Evolutionary conservation across 1,284 basidiomycete genomes (phyloP).

Genomic region (Omphalotus olearius): DNA sequence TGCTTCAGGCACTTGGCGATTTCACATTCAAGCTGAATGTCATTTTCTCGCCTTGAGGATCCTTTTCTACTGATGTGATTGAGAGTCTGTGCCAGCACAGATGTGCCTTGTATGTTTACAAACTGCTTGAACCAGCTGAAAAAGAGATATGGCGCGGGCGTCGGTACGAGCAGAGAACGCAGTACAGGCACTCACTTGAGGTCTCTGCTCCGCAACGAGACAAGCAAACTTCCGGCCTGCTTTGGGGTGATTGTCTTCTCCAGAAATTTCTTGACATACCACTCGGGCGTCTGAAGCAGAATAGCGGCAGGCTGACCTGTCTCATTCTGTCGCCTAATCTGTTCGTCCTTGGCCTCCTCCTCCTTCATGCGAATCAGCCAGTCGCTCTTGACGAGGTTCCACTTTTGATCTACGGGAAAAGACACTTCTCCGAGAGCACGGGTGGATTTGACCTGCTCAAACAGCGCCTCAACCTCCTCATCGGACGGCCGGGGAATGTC

Average conservation of each 20-base stretch:
- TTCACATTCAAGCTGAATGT: constrained; percentile 82
- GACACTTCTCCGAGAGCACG: constrained; percentile 60
- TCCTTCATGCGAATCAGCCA: constrained; percentile 80
- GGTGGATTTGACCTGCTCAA: constrained; percentile 69
- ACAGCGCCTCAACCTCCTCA: constrained; percentile 73
- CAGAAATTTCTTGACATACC: constrained; percentile 89
- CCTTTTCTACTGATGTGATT: constrained; percentile 72
- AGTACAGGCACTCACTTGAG: constrained; percentile 52
- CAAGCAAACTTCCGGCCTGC: constrained; percentile 73
- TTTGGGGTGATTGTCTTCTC: constrained; percentile 82
- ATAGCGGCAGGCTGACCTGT: constrained; percentile 46
- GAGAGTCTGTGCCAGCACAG: constrained; percentile 81
- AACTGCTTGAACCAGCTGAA: constrained; percentile 81
- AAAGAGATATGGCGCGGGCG: background rate
- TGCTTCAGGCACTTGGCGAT: constrained; percentile 85
- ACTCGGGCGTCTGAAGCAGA: constrained; percentile 72
- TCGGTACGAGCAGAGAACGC: background rate
- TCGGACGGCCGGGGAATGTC: constrained; percentile 71
- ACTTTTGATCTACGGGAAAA: constrained; percentile 83
- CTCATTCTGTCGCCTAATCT: constrained; percentile 55
- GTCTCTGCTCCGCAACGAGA: constrained; percentile 81
- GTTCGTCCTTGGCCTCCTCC: constrained; percentile 56
- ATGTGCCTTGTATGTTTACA: constrained; percentile 75
- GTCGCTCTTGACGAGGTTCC: constrained; percentile 87
- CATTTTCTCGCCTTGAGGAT: constrained; percentile 58